Evolutionary conservation across 495 filamentous ascomycete species (phyloP), one percentile per base, ranked within the genome.

Genomic region (Penicillium cinerascens): DNA sequence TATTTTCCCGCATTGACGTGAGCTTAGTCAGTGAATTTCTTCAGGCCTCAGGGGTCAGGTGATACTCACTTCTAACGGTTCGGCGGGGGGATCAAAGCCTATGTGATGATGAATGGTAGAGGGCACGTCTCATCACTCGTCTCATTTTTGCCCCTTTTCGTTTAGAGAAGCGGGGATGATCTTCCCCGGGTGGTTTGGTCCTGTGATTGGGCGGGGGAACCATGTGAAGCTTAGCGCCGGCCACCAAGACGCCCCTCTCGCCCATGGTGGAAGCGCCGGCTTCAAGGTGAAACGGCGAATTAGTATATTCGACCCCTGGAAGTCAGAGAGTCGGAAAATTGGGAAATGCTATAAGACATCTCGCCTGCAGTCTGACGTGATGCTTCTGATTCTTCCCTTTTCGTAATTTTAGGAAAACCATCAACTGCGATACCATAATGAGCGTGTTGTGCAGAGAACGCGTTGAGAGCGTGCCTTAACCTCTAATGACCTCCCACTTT

Each of bases 351-450:
- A 25, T 23, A 55, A 17, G 27, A 48, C 8, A 17, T 20, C 38
- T 21, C 11, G 40, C 22, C 27, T 35, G 13, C 46, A 36, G 20
- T 54, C 52, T 44, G 46, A 44, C 35, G 61, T 38, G 63, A 71
- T 46, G 64, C 56, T 33, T 17, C 41, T 68, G n/a, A 9, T 65
- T 71, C 18, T 42, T 35, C 56, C 39, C 21, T 44, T 29, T 40
- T 17, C 41, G 17, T 29, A 29, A 16, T 33, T 20, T 13, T 13
- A 33, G 29, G 29, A 4, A 33, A 33, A 13, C 3, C 4, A 33
- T 33, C 4, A 11, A 33, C 11, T 10, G 11, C 10, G 8, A 29
- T 33, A 2, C 8, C 29, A 33, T 11, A 15, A 33, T 33, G 29
- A 33, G 29, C 2, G 29, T 33, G 29, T 23, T 6, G 6, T 22